Evolutionary conservation across 257 asterid species (phyloP).

Genomic region (Solanum corneliomulleri): DNA sequence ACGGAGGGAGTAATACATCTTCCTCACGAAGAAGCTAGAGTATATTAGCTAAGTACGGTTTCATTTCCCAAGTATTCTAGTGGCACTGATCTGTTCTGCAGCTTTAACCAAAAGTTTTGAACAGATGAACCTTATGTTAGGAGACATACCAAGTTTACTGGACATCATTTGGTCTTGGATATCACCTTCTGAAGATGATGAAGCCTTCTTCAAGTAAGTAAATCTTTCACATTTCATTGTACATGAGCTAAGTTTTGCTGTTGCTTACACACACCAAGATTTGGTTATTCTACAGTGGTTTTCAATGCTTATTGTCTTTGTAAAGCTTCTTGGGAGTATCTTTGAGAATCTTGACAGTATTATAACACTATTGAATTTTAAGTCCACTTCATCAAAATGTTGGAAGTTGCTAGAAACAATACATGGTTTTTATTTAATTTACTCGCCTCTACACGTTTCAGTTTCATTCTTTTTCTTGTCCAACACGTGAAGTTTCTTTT

Average conservation of each 20-base stretch:
- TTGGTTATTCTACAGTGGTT: not conserved
- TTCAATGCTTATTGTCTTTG: not conserved
- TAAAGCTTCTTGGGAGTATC: not conserved
- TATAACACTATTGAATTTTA: not conserved
- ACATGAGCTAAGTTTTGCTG: not conserved
- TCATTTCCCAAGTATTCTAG: not conserved
- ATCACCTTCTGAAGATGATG: slow-evolving; percentile 71
- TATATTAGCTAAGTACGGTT: not conserved
- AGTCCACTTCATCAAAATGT: not conserved
- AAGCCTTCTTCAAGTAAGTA: slow-evolving; percentile 57
- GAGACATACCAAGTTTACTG: slow-evolving; percentile 80
- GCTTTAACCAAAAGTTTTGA: slow-evolving; percentile 23
- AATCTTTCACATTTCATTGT: not conserved
- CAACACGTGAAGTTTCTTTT: not conserved
- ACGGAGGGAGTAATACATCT: not conserved
- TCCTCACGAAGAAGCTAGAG: not conserved
- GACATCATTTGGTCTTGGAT: slow-evolving; percentile 92
- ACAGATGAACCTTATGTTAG: slow-evolving; percentile 95
- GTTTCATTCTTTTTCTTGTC: not conserved
- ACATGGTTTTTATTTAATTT: not conserved
- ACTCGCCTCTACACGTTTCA: not conserved
- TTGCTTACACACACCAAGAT: not conserved
- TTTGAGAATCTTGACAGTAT: not conserved
- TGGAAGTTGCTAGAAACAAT: not conserved
- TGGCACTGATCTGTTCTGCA: not conserved